phyloP scores from a whole-genome alignment of 352 stramenopile species.

The Phytophthora hibernalis region DNA sequence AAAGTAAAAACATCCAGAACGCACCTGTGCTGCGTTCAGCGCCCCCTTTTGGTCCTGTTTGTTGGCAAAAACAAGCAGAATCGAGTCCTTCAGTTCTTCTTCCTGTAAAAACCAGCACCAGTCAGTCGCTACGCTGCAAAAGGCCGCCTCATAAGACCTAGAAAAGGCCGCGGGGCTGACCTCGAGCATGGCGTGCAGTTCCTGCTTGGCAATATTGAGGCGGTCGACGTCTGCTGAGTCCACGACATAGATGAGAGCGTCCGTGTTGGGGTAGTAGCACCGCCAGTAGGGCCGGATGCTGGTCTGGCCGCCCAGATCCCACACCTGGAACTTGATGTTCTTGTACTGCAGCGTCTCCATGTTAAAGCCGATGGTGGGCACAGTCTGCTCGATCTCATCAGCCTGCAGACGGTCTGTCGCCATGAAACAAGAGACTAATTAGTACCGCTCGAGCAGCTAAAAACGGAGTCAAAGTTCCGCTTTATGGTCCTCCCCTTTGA shows the following conservation, averaged over 20 bases:
- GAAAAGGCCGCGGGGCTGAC: slow-evolving; percentile 24
- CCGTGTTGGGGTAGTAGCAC: slow-evolving; percentile 99
- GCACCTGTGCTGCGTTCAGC: slow-evolving; percentile 85
- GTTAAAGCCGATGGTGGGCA: slow-evolving; percentile 99
- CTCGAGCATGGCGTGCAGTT: slow-evolving; percentile 98
- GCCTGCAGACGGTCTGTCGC: slow-evolving; percentile 79
- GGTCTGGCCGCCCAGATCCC: slow-evolving; percentile 99
- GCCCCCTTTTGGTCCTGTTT: slow-evolving; percentile 99
- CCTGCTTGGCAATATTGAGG: slow-evolving; percentile 97
- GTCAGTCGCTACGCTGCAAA: neutral
- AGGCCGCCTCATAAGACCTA: neutral
- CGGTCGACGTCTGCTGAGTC: slow-evolving; percentile 97
- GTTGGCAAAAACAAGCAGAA: slow-evolving; percentile 99
- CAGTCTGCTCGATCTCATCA: slow-evolving; percentile 98
- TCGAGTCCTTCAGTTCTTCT: slow-evolving; percentile 98
- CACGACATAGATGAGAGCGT: slow-evolving; percentile 97
- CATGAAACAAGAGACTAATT: neutral
- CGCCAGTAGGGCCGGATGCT: slow-evolving; percentile 99
- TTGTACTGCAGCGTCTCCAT: slow-evolving; percentile 94
- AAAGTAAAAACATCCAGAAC: slow-evolving; percentile 8
- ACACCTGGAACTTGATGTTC: slow-evolving; percentile 98
- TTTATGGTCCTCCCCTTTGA: neutral
- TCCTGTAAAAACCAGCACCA: slow-evolving; percentile 71
- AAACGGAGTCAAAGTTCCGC: no score
- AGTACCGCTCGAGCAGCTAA: neutral